These are phyloP conservation scores for Raffaelea albimanens DNA, from an alignment of 2,329 filamentous ascomycete genomes.

Conservation along the genomic window DNA sequence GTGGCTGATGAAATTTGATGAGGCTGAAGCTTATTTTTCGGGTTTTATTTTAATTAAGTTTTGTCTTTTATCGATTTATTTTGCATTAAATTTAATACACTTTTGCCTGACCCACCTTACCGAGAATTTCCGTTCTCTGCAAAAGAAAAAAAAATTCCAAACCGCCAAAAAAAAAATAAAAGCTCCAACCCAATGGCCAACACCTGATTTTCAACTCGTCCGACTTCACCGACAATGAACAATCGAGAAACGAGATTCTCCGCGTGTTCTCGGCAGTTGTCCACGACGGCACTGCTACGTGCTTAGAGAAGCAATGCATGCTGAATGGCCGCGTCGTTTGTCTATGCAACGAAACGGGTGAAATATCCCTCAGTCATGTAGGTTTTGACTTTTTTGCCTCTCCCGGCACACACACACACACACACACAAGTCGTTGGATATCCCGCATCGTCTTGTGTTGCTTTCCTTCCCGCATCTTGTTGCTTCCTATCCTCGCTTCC, in stretches of 20 bases:
- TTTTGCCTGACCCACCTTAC: too few relatives aligned
- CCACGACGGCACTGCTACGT: not conserved
- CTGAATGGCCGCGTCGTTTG: constrained; percentile 9
- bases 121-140: constrained; percentile 4
- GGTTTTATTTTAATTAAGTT: too few relatives aligned
- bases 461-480: not conserved
- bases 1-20: not conserved
- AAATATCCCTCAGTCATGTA: constrained; percentile 19
- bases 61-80: too few relatives aligned
- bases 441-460: not conserved
- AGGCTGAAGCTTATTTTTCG: not conserved
- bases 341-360: constrained; percentile 8
- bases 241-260: not conserved
- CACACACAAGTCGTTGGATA: too few relatives aligned
- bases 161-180: constrained; percentile 4
- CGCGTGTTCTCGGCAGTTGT: not conserved
- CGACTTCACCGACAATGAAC: not conserved
- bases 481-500: not conserved
- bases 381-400: constrained; percentile 7
- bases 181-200: not conserved
- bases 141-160: not conserved
- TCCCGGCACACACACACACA: too few relatives aligned
- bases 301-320: not conserved
- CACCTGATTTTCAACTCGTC: not conserved
- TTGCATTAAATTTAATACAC: not conserved